Base-by-base conservation (phyloP, 169 alveolate species). In the Babesia bigemina region DNA sequence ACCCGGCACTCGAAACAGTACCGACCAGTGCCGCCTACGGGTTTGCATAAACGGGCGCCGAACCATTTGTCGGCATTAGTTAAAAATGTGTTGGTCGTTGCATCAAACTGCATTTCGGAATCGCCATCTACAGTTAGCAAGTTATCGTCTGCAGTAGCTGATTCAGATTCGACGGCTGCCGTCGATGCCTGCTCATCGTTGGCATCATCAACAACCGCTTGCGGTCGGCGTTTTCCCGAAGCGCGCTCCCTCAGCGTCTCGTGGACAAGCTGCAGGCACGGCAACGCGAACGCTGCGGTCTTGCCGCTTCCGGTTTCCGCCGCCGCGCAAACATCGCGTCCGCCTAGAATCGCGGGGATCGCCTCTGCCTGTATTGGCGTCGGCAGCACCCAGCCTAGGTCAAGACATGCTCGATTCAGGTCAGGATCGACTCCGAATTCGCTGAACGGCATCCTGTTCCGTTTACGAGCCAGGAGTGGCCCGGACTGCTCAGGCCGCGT, bases 281-380 rank as follows among this genome's bases (percentile, higher is more conserved):
- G 99, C 53, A 97, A 72, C 12, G 95, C 97, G 78, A 96, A 97
- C 22, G 99, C 95, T 19, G 96, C 98, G 10, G 98, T 95, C 79
- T 92, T 92, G 0, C 96, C 96, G 58, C 93, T 82, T n/a, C 95
- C 99, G 0, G 99, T 98, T 84, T 96, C 99, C 8, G 99, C 99
- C 61, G 97, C 84, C 9, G 98, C 99, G 52, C 97, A 97, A 21
- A 98, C 93, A 90, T 98, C 99, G 56, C 96, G 93, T 49, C 96
- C 96, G 73, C 92, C 88, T 60, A 97, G 86, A 4, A 98, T 96
- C 61, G 86, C 82, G 11, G 99, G 99, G 44, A 98, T 77, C n/a
- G 97, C 85, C 84, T 94, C 95, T 45, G 87, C 88, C 89, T 98
- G 98, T 36, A 97, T 97, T 67, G 91, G 88, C 45, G 99, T 95